Conservation (phyloP, 805 yeast genomes). For the Kazachstania martiniae region DNA sequence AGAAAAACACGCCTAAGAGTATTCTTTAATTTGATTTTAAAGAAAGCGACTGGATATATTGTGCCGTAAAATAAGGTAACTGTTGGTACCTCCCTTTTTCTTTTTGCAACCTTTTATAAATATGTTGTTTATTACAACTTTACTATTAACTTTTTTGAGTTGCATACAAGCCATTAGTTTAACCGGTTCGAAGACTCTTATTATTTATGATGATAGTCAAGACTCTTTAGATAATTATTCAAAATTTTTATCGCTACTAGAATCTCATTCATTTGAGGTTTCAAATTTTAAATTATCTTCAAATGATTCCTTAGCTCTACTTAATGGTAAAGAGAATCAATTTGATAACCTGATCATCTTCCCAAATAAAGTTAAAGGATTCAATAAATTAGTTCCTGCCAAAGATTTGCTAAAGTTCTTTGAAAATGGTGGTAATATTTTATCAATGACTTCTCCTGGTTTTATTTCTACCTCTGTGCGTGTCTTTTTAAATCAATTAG, state of each 20-base stretch:
- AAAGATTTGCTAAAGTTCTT: constrained; percentile 48
- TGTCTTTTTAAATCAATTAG: constrained; percentile 64
- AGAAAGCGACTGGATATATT: no score
- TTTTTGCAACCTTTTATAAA: no score
- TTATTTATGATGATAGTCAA: constrained; percentile 25
- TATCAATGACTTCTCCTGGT: constrained; percentile 46
- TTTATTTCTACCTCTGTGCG: constrained; percentile 55
- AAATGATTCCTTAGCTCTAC: constrained; percentile 14
- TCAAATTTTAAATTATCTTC: constrained; percentile 5
- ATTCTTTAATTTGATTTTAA: no score
- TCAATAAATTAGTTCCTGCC: constrained; percentile 33
- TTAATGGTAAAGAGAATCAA: constrained; percentile 33
- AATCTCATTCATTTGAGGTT: constrained; percentile 29
- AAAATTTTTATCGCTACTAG: constrained; percentile 19
- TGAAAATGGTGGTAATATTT: constrained; percentile 60
- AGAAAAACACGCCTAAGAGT: no score
- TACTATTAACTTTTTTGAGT: not conserved
- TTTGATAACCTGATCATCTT: constrained; percentile 50
- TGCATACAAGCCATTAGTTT: constrained; percentile 4
- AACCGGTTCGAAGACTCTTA: constrained; percentile 21
- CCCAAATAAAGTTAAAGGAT: constrained; percentile 42
- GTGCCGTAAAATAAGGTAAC: no score
- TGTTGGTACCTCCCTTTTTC: no score
- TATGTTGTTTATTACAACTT: no score
- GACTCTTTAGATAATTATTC: constrained; percentile 20